Conservation (phyloP, 306 rosid species). For the Trifolium subterraneum region DNA sequence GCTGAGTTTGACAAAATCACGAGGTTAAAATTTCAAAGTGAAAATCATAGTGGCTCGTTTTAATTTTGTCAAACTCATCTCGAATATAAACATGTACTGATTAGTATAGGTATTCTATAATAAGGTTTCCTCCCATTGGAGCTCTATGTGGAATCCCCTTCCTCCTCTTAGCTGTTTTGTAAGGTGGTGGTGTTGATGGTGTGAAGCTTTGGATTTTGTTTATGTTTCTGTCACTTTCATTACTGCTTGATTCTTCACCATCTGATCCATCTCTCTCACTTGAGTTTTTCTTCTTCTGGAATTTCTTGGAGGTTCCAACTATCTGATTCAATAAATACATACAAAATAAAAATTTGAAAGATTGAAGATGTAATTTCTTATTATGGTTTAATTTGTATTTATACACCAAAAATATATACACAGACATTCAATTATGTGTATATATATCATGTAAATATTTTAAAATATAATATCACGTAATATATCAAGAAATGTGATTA, state of each 20-base stretch:
- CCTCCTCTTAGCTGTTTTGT: conserved; percentile 55
- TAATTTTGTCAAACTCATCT: conserved; percentile 11
- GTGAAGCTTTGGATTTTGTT: conserved; percentile 55
- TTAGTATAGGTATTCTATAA: conserved; percentile 48
- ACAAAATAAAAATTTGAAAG: not conserved
- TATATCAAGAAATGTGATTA: no score
- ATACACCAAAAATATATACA: no score
- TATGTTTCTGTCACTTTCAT: conserved; percentile 36
- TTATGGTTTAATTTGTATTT: no score
- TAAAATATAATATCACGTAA: no score
- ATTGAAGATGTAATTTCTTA: not conserved
- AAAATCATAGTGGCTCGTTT: not conserved
- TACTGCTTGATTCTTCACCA: conserved; percentile 51
- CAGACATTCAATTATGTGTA: no score
- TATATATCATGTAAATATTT: no score
- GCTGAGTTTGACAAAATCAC: not conserved
- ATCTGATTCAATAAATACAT: conserved; percentile 40
- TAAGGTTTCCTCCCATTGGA: conserved; percentile 62
- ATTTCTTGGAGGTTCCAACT: conserved; percentile 58
- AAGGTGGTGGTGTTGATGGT: conserved; percentile 67
- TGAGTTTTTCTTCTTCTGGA: conserved; percentile 42
- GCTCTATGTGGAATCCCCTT: conserved; percentile 67
- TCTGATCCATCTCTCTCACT: conserved; percentile 49
- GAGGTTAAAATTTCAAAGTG: no score
- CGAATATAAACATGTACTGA: not conserved